A percentile compares a stretch with the other conserved stretches of the same genome.
Conservation (phyloP, 1,284 basidiomycete genomes). For the Boletus chippewaensis region DNA sequence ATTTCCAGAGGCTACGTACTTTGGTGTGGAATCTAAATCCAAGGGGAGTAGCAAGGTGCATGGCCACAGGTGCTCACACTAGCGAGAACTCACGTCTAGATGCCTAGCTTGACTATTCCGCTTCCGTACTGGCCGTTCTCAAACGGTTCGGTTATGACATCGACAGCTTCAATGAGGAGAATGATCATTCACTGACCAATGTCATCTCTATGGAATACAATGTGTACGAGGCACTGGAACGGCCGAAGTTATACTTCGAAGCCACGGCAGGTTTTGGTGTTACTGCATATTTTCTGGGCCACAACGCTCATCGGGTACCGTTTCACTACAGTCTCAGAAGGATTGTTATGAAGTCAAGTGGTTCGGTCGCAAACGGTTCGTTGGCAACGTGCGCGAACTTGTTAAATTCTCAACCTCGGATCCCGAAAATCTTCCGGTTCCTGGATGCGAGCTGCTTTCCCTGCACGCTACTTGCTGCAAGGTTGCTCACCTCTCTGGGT, state of each 20-base stretch:
- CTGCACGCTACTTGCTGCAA: constrained; percentile 6
- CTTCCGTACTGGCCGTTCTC: constrained; percentile 1
- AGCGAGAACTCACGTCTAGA: background rate
- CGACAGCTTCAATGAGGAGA: background rate
- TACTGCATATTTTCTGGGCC: background rate
- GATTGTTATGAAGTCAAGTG: constrained; percentile 1
- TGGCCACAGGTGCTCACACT: background rate
- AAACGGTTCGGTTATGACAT: background rate
- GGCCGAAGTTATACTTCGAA: background rate
- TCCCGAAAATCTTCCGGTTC: constrained; percentile 2
- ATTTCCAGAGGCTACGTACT: background rate
- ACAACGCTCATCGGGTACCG: background rate
- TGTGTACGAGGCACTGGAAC: background rate
- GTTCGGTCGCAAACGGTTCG: background rate
- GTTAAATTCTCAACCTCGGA: background rate
- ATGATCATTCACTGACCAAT: constrained; percentile 9
- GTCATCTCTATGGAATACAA: background rate
- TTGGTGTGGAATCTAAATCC: background rate
- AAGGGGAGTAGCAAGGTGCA: background rate
- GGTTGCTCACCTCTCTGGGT: constrained; percentile 7
- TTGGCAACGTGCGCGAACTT: background rate
- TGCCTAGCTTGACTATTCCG: constrained; percentile 1
- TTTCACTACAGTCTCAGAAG: background rate
- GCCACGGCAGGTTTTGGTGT: background rate
- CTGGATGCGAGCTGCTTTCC: background rate